Percentiles rank a stretch among this genome's conserved stretches.
Conservation (phyloP, 768 basidiomycete species). For the Lactarius indigo region DNA sequence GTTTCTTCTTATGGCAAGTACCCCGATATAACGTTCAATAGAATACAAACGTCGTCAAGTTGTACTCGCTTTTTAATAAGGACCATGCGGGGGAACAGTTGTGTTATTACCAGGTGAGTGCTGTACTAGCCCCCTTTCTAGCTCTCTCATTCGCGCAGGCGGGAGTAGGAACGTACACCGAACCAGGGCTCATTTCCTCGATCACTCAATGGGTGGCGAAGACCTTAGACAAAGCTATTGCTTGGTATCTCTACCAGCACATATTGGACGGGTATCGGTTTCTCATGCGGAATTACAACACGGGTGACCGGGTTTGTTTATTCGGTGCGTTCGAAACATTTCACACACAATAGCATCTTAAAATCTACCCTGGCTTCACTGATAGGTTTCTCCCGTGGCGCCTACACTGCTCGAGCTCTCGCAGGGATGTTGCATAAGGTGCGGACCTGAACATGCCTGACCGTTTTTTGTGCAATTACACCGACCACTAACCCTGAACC, state of each 20-base stretch:
- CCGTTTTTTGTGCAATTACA: not conserved
- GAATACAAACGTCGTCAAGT: conserved; percentile 41
- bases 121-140: not conserved
- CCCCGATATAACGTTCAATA: conserved; percentile 18
- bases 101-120: conserved; percentile 63
- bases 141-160: conserved; percentile 31
- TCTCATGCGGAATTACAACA: conserved; percentile 69
- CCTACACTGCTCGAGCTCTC: conserved; percentile 67
- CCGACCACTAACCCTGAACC: too few relatives aligned
- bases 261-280: conserved; percentile 73
- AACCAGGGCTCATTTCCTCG: conserved; percentile 63
- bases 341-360: not conserved
- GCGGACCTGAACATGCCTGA: conserved; percentile 38
- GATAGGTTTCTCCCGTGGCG: conserved; percentile 73
- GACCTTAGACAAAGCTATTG: conserved; percentile 62
- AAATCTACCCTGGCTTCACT: conserved; percentile 25
- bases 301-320: conserved; percentile 69
- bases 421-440: conserved; percentile 70
- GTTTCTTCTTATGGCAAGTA: not conserved
- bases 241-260: conserved; percentile 71
- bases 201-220: conserved; percentile 55
- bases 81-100: conserved; percentile 35
- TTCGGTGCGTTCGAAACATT: conserved; percentile 47
- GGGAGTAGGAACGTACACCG: conserved; percentile 47
- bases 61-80: conserved; percentile 38